phyloP scores from a whole-genome alignment of 169 alveolate genomes.

The Plasmodium ovale region DNA sequence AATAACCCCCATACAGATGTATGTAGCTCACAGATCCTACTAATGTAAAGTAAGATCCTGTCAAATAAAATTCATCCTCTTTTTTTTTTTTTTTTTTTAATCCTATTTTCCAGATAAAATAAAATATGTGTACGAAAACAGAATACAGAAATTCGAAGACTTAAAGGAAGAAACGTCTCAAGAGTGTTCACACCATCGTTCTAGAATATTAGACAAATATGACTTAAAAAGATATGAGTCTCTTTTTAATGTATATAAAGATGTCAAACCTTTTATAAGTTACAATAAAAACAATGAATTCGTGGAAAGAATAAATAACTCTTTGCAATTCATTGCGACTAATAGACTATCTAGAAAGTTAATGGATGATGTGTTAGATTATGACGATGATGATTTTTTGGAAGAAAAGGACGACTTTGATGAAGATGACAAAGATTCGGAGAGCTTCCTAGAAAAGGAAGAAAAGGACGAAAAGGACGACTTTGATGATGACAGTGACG shows the following conservation, averaged over 20 bases:
- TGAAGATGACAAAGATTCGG: neutral
- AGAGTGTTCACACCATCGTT: neutral
- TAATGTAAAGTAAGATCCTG: no score
- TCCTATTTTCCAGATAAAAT: neutral
- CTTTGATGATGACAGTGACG: no score
- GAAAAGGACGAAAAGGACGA: no score
- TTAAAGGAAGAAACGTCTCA: neutral
- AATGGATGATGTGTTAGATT: neutral
- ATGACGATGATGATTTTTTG: neutral
- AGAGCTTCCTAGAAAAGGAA: neutral
- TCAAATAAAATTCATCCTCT: no score
- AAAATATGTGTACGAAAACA: neutral
- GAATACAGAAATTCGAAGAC: neutral
- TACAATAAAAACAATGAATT: constrained; percentile 9
- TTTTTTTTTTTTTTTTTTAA: neutral
- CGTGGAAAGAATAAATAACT: neutral
- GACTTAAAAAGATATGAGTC: constrained; percentile 5
- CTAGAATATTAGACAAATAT: neutral
- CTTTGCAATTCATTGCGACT: neutral
- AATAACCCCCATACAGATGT: no score
- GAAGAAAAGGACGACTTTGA: neutral
- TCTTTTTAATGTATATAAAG: neutral
- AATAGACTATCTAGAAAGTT: constrained; percentile 23
- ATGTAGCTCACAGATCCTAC: no score
- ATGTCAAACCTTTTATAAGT: neutral